Percentiles rank a stretch among this genome's conserved stretches.
phyloP scores from a whole-genome alignment of 345 rosid species.

The Alliaria petiolata region DNA sequence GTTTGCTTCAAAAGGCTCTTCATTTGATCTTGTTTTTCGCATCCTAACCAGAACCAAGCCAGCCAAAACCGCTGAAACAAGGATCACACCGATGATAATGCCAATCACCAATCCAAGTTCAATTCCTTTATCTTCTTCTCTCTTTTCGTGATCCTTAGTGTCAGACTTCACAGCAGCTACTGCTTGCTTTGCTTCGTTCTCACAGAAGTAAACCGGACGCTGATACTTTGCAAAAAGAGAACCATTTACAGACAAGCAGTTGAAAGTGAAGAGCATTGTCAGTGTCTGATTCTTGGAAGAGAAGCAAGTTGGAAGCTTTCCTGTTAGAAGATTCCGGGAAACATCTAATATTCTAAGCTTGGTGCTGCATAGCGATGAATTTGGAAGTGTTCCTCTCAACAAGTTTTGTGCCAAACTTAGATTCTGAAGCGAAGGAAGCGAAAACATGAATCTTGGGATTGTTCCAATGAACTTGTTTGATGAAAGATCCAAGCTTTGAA shows the following conservation, averaged over 20 bases:
- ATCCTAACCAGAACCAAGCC: slow-evolving; percentile 43
- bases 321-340: slow-evolving; percentile 70
- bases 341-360: slow-evolving; percentile 55
- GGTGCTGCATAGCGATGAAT: slow-evolving; percentile 42
- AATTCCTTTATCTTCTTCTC: slow-evolving; percentile 36
- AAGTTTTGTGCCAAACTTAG: slow-evolving; percentile 56
- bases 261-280: slow-evolving; percentile 63
- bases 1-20: slow-evolving; percentile 17
- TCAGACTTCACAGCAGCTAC: slow-evolving; percentile 54
- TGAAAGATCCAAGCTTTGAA: slow-evolving; percentile 60
- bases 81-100: slow-evolving; percentile 59
- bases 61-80: slow-evolving; percentile 37
- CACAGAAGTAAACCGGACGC: slow-evolving; percentile 65
- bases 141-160: slow-evolving; percentile 12
- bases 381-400: slow-evolving; percentile 56
- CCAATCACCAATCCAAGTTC: slow-evolving; percentile 55
- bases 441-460: slow-evolving; percentile 52
- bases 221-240: slow-evolving; percentile 43
- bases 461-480: slow-evolving; percentile 51
- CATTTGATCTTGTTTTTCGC: slow-evolving; percentile 17
- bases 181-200: slow-evolving; percentile 70
- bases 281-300: slow-evolving; percentile 38
- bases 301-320: slow-evolving; percentile 60
- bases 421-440: slow-evolving; percentile 54
- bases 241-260: slow-evolving; percentile 55